These are phyloP conservation scores for Austroboletus festivus DNA, from an alignment of 768 basidiomycete genomes.

Conservation along the genomic window DNA sequence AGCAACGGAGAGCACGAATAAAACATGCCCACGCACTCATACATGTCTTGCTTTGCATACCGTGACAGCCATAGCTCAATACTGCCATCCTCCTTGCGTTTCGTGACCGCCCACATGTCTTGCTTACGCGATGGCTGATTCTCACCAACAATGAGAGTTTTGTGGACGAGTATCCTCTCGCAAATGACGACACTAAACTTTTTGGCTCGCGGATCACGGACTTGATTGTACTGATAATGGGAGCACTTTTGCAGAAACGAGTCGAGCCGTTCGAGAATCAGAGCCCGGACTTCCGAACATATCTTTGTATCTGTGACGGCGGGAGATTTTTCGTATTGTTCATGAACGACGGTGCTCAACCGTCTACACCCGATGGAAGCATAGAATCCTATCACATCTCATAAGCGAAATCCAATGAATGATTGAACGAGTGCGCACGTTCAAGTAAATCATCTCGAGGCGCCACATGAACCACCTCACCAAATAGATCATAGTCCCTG, in stretches of 20 bases:
- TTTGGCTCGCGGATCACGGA: constrained; percentile 48
- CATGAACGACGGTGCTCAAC: constrained; percentile 66
- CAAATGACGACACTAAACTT: constrained; percentile 68
- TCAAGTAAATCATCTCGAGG: constrained; percentile 87
- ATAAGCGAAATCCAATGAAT: background rate
- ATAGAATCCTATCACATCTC: constrained; percentile 57
- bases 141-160: constrained; percentile 51
- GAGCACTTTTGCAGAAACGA: constrained; percentile 85
- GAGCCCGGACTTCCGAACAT: constrained; percentile 45
- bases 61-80: constrained; percentile 72
- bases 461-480: constrained; percentile 63
- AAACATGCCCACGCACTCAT: constrained; percentile 52
- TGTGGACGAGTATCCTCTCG: constrained; percentile 56
- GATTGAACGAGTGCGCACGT: constrained; percentile 37
- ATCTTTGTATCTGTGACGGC: constrained; percentile 45
- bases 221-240: constrained; percentile 54
- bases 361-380: constrained; percentile 63
- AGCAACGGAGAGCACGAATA: background rate
- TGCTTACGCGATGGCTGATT: constrained; percentile 44
- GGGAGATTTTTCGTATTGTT: constrained; percentile 58
- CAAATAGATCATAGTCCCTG: constrained; percentile 70
- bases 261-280: constrained; percentile 76
- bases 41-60: constrained; percentile 74
- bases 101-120: constrained; percentile 68
- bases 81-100: constrained; percentile 41